Base-by-base conservation (phyloP, 805 yeast genomes). In the Myxozyma neglecta region DNA sequence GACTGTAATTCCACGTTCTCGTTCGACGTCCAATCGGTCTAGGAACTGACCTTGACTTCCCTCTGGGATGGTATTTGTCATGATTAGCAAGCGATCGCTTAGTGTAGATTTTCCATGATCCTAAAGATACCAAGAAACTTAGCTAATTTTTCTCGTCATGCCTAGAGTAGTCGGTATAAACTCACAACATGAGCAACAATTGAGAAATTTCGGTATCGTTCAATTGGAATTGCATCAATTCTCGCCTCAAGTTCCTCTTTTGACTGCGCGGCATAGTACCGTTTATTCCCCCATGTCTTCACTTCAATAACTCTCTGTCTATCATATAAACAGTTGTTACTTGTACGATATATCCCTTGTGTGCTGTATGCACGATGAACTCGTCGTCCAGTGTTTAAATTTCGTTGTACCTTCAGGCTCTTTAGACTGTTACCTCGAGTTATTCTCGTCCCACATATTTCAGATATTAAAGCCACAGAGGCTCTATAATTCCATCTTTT, bases 1-100 rank as follows among this genome's bases (percentile, higher is more conserved):
- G 58, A 93, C 94, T 0, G 99, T 93, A 70, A 93, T 93, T 1
- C 99, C 99, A 70, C 99, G 79, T 75, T 93, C 98, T 72, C 96
- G 79, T 73, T 93, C 99, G 18, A 93, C 99, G 70, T 94, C 97
- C 61, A 93, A 77, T 71, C 87, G 88, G 72, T 93, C 99, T 65
- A 93, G 78, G 40, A 94, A 93, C 73, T 93, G 97, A 71, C 88
- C 89, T 29, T 76, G 74, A 56, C 70, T 68, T 1, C 91, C 90
- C 0, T 89, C 83, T 59, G 87, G 82, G 34, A 93, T 89, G 0
- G 93, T 97, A 0, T 94, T 93, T 0, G 98, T 94, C 49, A 90
- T 74, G 70, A 94, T 97, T 34, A 93, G 76, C 36, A 93, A 77
- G 53, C 98, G 78, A 72, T 93, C 99, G 65, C 96, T 88, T 20